Evolutionary conservation across 164 flowering plant genomes (phyloP), one percentile per base, ranked within the genome.

Genomic region (Piper betle): DNA sequence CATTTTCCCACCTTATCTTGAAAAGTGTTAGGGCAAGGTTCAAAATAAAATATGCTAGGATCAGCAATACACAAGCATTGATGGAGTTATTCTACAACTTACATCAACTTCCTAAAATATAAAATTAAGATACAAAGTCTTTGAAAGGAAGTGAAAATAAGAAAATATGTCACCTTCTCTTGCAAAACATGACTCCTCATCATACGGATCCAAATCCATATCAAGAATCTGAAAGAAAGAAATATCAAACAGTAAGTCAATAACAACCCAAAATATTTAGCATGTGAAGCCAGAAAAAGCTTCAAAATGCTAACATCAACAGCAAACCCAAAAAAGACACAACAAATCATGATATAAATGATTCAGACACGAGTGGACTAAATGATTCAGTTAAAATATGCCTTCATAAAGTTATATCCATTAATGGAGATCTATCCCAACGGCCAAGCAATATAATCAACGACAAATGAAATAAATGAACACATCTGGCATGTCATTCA

Each of bases 191-290:
- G 75, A 61, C 48, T 82, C 88, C 64, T 79, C 72, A 48, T 78
- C 84, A 61, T 71, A 68, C 39, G 92, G 86, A 60, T 72, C 85
- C 77, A 91, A 79, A 61, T 87, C 92, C 98, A 84, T 86, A 59
- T 87, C 95, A 66, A 91, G 92, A 65, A 91, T 77, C 98, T 91
- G 82, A 58, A 65, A 61, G 60, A 40, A 52, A 64, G 37, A 64
- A 64, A 58, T 12, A 64, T 55, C 38, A 67, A 63, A 17, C 66
- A 41, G 59, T 41, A 20, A 48, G 15, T 2, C 50, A 5, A 46
- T 46, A 12, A 46, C 15, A 46, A 46, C 15, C 10, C 50, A 46
- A 60, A 18, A 19, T 17, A 52, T 55, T 16, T 6, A 2, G 33
- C 9, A 20, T n/a, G 33, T 53, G 5, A 10, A 6, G 15, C 33